Conservation (phyloP, 2,329 filamentous ascomycete species). For the Hypoxylon sp. region DNA sequence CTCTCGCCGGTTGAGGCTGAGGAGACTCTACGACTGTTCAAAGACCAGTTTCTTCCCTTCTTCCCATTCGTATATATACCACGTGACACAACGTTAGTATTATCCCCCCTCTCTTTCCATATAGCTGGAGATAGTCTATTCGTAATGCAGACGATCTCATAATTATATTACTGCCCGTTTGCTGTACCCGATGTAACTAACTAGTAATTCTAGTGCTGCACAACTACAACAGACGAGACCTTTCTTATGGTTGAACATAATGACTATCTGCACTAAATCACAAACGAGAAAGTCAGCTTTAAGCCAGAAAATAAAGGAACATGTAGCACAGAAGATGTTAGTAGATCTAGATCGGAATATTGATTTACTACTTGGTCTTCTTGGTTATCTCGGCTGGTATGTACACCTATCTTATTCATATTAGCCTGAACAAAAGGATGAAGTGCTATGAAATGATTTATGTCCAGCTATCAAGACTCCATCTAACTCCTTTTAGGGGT, state of each 20-base stretch:
- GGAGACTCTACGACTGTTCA: slow-evolving; percentile 47
- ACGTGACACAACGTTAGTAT: slow-evolving; percentile 42
- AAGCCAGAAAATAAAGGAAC: slow-evolving; percentile 58
- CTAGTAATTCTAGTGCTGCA: slow-evolving; percentile 38
- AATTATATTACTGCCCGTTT: not conserved
- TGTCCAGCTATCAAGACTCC: slow-evolving; percentile 43
- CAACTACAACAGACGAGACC: slow-evolving; percentile 51
- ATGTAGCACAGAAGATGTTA: slow-evolving; percentile 62
- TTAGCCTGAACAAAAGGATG: slow-evolving; percentile 49
- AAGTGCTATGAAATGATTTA: too few species aligned
- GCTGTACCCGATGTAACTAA: slow-evolving; percentile 33
- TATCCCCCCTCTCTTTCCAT: not conserved
- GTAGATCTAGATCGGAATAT: slow-evolving; percentile 63
- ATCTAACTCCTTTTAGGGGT: slow-evolving; percentile 36
- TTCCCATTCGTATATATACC: slow-evolving; percentile 52
- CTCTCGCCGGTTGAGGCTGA: slow-evolving; percentile 47
- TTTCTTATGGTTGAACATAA: slow-evolving; percentile 65
- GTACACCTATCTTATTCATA: slow-evolving; percentile 7
- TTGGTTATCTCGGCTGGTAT: slow-evolving; percentile 60
- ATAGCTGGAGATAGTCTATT: not conserved
- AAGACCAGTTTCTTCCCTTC: slow-evolving; percentile 43
- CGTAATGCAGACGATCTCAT: not conserved
- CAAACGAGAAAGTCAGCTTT: slow-evolving; percentile 57
- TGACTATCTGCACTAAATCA: slow-evolving; percentile 61
- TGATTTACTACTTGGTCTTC: slow-evolving; percentile 65